Evolutionary conservation across 306 rosid genomes (phyloP), one percentile per base, ranked within the genome.

Genomic region (Betula pendula): DNA sequence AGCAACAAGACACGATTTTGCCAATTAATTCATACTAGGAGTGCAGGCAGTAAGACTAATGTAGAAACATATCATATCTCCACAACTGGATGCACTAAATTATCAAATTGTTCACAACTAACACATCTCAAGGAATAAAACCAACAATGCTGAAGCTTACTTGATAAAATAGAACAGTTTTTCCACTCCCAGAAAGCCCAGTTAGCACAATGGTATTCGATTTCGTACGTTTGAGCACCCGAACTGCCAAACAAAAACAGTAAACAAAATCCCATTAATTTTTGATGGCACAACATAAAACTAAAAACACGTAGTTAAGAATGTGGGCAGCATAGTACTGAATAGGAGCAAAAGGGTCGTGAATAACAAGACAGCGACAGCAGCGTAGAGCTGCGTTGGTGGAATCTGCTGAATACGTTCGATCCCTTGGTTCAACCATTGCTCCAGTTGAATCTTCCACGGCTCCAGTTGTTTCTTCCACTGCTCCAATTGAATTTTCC

Each of bases 121-220:
- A 15, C 49, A 49, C 35, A 35, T 15, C 19, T 50, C 7, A 14
- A 67, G 33, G n/a, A 24, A 70, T 0, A 14, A 17, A 40, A 8
- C 19, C 2, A 72, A 27, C 3, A 49, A 55, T 40, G 29, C 20
- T 40, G 24, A 38, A 11, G 53, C 80, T 87, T 75, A 89, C 97
- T 84, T 92, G 97, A 86, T 89, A 92, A 87, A 89, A 94, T 55
- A 94, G 73, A 83, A 85, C 87, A 24, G 97, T 90, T 82, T 92
- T 94, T 56, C 98, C 97, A 29, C 93, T 82, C 14, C 98, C 98
- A 70, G 85, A 83, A 44, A 92, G 95, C 68, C 98, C 96, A 15
- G 88, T 89, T 66, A 94, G 84, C 19, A 94, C 89, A 78, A 94
- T 74, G 40, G 96, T 92, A 77, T 88, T 84, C 29, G 89, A 85